These are phyloP conservation scores for Hippophae rhamnoides DNA, from an alignment of 306 rosid genomes.

Conservation along the genomic window DNA sequence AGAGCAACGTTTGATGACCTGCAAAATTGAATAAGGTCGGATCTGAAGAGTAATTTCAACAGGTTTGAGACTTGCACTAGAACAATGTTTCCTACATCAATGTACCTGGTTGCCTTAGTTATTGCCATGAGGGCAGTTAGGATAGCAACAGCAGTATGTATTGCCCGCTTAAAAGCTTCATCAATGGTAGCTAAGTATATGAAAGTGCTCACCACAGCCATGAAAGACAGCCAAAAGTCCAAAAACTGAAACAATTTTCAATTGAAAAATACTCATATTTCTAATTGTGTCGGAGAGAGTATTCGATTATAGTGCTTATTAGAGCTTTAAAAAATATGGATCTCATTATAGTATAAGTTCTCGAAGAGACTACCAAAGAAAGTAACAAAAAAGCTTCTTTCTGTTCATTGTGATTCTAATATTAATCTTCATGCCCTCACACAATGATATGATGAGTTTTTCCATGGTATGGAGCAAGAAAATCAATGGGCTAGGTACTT, in stretches of 20 bases:
- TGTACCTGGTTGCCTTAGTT: conserved; percentile 80
- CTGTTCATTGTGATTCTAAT: no score
- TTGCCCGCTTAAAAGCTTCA: conserved; percentile 66
- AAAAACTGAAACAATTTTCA: conserved; percentile 60
- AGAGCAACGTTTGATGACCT: conserved; percentile 41
- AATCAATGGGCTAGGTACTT: neutral
- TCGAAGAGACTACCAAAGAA: neutral
- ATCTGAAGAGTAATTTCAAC: neutral
- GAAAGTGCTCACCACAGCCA: conserved; percentile 92
- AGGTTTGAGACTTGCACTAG: neutral
- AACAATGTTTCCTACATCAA: conserved; percentile 4
- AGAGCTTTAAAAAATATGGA: neutral
- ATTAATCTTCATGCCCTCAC: neutral
- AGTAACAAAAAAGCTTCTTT: neutral
- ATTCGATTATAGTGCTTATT: neutral
- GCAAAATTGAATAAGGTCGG: conserved; percentile 18
- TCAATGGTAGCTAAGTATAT: conserved; percentile 64
- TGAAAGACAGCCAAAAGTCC: conserved; percentile 99
- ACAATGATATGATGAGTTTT: neutral
- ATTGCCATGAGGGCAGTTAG: conserved; percentile 86
- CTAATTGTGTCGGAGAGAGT: conserved; percentile 1
- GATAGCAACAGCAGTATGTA: conserved; percentile 71
- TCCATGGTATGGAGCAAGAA: neutral
- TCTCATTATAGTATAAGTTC: neutral
- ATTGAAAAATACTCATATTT: conserved; percentile 1